These are phyloP conservation scores for Meyerozyma carpophila DNA, from an alignment of 1,139 yeast species.

Conservation along the genomic window DNA sequence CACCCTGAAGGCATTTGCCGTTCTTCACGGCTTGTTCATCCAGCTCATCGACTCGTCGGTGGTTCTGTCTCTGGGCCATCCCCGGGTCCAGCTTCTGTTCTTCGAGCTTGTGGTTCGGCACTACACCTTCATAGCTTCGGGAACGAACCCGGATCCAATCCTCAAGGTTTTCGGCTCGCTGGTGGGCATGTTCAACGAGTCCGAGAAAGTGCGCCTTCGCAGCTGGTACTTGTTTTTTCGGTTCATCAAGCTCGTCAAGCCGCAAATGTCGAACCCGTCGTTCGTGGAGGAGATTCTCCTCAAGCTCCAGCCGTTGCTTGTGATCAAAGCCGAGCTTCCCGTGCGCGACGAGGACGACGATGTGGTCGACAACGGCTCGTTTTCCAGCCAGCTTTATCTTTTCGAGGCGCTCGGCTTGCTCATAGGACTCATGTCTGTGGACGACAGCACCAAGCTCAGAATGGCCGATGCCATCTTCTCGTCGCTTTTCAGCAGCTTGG, in stretches of 20 bases:
- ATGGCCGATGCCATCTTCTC: conserved; percentile 61
- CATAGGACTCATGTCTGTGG: conserved; percentile 44
- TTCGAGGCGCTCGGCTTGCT: conserved; percentile 78
- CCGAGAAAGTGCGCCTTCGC: conserved; percentile 71
- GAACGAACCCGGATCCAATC: conserved; percentile 35
- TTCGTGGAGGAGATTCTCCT: conserved; percentile 34
- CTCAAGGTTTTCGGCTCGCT: conserved; percentile 75
- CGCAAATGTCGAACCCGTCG: conserved; percentile 40
- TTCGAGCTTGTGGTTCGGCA: conserved; percentile 86
- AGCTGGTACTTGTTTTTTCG: conserved; percentile 89
- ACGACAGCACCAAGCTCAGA: conserved; percentile 30
- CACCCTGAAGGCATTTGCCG: conserved; percentile 54
- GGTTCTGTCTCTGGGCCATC: conserved; percentile 54
- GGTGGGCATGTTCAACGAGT: conserved; percentile 71
- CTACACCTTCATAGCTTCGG: conserved; percentile 55
- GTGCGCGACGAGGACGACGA: conserved; percentile 49
- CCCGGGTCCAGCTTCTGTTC: conserved; percentile 71
- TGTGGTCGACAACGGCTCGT: conserved; percentile 53
- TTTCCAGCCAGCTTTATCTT: conserved; percentile 74
- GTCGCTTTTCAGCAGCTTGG: conserved; percentile 76
- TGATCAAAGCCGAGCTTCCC: conserved; percentile 54
- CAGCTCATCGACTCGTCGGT: conserved; percentile 59
- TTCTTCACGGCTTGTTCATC: conserved; percentile 58
- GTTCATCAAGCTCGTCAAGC: conserved; percentile 73
- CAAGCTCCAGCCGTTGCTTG: conserved; percentile 46